Percentiles rank a stretch among this genome's conserved stretches.
phyloP scores from a whole-genome alignment of 768 basidiomycete species.

The Panaeolus papilionaceus region DNA sequence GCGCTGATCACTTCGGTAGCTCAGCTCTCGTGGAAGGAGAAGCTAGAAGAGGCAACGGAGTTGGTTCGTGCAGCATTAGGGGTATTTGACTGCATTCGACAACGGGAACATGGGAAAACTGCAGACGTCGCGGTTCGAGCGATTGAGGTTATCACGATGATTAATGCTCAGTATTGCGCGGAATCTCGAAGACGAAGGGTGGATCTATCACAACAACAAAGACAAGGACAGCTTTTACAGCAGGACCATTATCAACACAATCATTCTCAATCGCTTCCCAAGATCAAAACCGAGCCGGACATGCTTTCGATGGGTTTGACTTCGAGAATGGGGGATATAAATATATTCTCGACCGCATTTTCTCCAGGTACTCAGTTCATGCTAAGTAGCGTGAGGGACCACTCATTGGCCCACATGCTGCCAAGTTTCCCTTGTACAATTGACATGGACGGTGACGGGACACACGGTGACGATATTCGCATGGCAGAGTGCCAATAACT shows the following conservation, averaged over 20 bases:
- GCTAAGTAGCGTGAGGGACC: conserved; percentile 10
- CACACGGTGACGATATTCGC: conserved; percentile 8
- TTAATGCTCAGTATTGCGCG: conserved; percentile 27
- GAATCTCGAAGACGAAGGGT: conserved; percentile 17
- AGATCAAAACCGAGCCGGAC: conserved; percentile 8
- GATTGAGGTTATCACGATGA: conserved; percentile 41
- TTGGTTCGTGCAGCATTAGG: conserved; percentile 44
- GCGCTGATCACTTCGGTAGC: conserved; percentile 49
- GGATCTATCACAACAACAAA: conserved; percentile 17
- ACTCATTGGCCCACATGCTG: conserved; percentile 12
- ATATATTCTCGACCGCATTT: conserved; percentile 12
- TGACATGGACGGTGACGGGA: conserved; percentile 6
- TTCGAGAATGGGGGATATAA: conserved; percentile 9
- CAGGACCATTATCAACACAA: neutral
- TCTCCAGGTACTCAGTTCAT: conserved; percentile 10
- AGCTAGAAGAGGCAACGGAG: conserved; percentile 42
- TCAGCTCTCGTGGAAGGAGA: conserved; percentile 44
- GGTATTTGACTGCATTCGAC: conserved; percentile 41
- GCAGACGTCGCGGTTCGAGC: conserved; percentile 47
- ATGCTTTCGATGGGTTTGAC: conserved; percentile 5
- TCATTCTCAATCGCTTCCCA: conserved; percentile 2
- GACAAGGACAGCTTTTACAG: conserved; percentile 21
- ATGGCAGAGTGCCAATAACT: neutral
- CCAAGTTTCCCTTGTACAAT: conserved; percentile 14
- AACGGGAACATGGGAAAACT: conserved; percentile 40